Percentiles rank a stretch among this genome's conserved stretches.
Conservation (phyloP, 2,329 filamentous ascomycete genomes). For the Chaetomium sp. region DNA sequence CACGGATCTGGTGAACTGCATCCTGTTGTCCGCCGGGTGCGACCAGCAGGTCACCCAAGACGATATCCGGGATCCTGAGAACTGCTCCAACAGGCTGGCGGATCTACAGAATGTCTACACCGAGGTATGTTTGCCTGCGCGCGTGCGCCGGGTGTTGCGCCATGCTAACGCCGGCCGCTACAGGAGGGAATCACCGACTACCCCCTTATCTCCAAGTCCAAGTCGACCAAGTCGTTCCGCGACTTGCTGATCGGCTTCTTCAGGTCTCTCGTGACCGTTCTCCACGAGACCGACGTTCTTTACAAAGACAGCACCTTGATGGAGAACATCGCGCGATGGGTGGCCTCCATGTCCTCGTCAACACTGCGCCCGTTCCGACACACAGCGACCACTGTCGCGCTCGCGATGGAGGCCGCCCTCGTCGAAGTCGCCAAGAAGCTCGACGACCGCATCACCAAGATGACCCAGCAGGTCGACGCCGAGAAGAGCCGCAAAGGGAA, state of each 20-base stretch:
- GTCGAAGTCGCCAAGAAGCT: constrained; percentile 53
- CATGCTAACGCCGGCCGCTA: constrained; percentile 23
- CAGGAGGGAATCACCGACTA: constrained; percentile 84
- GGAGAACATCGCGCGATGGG: constrained; percentile 88
- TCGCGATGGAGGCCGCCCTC: constrained; percentile 77
- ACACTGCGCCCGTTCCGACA: constrained; percentile 88
- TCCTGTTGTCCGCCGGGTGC: constrained; percentile 75
- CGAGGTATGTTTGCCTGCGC: constrained; percentile 56
- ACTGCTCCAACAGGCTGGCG: constrained; percentile 72
- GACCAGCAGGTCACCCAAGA: constrained; percentile 75
- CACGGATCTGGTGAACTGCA: constrained; percentile 66
- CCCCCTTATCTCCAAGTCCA: constrained; percentile 81
- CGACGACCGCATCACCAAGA: constrained; percentile 66
- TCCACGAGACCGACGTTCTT: constrained; percentile 80
- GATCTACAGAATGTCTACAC: constrained; percentile 91
- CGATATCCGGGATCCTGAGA: constrained; percentile 88
- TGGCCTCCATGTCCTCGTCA: constrained; percentile 87
- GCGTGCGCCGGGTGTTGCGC: neutral
- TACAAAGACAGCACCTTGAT: constrained; percentile 77
- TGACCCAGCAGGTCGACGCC: constrained; percentile 75
- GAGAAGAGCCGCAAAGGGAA: constrained; percentile 70
- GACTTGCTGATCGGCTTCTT: constrained; percentile 79
- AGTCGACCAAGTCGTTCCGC: constrained; percentile 75
- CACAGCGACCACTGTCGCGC: constrained; percentile 82
- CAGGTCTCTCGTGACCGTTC: constrained; percentile 69